phyloP scores from a whole-genome alignment of 371 early-diverging fungal species.

The Dichotomocladium elegans region DNA sequence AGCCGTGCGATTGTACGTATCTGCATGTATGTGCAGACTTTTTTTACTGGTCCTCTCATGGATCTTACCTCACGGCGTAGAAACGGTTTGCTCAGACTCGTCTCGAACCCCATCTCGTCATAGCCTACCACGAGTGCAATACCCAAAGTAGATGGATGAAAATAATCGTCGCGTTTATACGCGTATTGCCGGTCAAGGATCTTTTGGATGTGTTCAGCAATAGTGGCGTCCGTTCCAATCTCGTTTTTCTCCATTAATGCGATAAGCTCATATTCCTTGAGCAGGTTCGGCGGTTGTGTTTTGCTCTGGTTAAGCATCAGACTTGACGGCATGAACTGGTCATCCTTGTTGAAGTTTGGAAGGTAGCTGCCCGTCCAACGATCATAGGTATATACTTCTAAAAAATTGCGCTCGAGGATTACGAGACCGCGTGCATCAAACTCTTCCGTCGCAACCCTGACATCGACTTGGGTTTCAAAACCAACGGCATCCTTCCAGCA shows the following conservation, averaged over 20 bases:
- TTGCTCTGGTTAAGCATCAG: constrained; percentile 64
- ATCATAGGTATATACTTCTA: constrained; percentile 96
- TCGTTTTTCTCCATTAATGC: constrained; percentile 96
- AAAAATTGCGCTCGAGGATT: constrained; percentile 84
- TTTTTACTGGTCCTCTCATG: too few relatives aligned
- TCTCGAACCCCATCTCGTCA: constrained; percentile 80
- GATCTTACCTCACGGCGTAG: constrained; percentile 67
- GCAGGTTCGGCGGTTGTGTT: constrained; percentile 79
- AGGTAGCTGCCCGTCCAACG: constrained; percentile 80
- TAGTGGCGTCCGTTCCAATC: constrained; percentile 99
- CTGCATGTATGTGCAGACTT: neutral
- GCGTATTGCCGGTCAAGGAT: constrained; percentile 92
- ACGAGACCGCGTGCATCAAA: constrained; percentile 78
- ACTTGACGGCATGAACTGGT: constrained; percentile 67
- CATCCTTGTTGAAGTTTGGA: constrained; percentile 71
- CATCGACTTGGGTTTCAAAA: constrained; percentile 73
- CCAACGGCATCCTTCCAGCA: constrained; percentile 96
- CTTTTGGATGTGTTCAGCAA: constrained; percentile 98
- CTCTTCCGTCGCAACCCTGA: constrained; percentile 64
- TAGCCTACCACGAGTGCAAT: constrained; percentile 92
- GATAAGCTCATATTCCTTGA: constrained; percentile 96
- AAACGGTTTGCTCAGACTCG: constrained; percentile 82
- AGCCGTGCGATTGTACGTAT: neutral
- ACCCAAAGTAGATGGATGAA: constrained; percentile 90
- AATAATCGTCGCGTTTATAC: constrained; percentile 59